phyloP scores from a whole-genome alignment of 2,329 filamentous ascomycete species.

The Xylariaceae sp. region DNA sequence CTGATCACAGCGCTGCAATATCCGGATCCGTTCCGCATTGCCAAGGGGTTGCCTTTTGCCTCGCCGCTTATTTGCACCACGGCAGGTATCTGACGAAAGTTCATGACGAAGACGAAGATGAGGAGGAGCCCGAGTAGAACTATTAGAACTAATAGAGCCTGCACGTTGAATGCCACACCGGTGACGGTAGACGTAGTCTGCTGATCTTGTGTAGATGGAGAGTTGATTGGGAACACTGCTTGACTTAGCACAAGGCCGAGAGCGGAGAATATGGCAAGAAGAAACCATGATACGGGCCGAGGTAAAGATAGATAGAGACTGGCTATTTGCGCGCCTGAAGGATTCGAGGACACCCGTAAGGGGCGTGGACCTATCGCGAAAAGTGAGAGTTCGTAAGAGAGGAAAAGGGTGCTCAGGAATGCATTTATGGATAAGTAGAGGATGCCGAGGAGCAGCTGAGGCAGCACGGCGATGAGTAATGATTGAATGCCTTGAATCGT shows the following conservation, averaged over 20 bases:
- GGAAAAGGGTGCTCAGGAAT: conserved; percentile 44
- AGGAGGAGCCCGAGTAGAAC: conserved; percentile 40
- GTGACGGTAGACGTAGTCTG: conserved; percentile 13
- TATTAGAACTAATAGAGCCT: conserved; percentile 42
- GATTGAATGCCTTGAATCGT: conserved; percentile 23
- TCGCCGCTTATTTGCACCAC: conserved; percentile 35
- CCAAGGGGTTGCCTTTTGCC: conserved; percentile 45
- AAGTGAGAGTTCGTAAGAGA: conserved; percentile 48
- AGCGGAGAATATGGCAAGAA: conserved; percentile 41
- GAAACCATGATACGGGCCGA: conserved; percentile 40
- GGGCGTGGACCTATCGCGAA: conserved; percentile 35
- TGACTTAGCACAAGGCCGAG: conserved; percentile 46
- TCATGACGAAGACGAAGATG: conserved; percentile 35
- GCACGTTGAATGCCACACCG: conserved; percentile 40
- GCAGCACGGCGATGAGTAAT: conserved; percentile 40
- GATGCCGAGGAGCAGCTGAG: conserved; percentile 45
- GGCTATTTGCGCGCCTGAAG: conserved; percentile 42
- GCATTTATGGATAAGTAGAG: conserved; percentile 47
- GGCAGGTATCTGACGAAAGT: conserved; percentile 37
- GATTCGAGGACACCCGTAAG: conserved; percentile 43
- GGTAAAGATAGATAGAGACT: conserved; percentile 50
- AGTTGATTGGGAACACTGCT: conserved; percentile 35
- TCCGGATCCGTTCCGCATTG: conserved; percentile 41
- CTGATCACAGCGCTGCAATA: conserved; percentile 53
- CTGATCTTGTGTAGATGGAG: conserved; percentile 4